These are phyloP conservation scores for Lactarius akahatsu DNA, from an alignment of 768 basidiomycete species.

Conservation along the genomic window DNA sequence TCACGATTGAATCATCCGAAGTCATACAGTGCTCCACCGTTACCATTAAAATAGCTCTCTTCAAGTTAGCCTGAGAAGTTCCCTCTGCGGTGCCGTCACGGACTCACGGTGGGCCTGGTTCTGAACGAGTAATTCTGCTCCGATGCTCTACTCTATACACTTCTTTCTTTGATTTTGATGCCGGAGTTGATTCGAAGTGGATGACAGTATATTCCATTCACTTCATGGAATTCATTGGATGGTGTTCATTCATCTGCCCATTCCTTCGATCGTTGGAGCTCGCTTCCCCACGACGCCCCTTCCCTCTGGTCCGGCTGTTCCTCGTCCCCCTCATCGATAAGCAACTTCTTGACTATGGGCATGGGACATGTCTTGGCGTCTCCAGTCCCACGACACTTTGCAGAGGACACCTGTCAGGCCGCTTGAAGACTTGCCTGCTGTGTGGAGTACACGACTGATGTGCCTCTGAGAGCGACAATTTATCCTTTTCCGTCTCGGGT, in stretches of 20 bases:
- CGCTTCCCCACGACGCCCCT: not conserved
- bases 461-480: not conserved
- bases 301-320: not conserved
- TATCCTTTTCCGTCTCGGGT: not conserved
- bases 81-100: not conserved
- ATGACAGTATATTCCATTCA: not conserved
- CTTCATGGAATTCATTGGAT: not conserved
- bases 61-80: not conserved
- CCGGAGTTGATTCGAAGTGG: not conserved
- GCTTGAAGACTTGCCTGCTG: not conserved
- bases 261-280: not conserved
- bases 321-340: not conserved
- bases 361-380: not conserved
- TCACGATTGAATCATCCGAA: not conserved
- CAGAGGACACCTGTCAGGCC: not conserved
- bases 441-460: not conserved
- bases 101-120: not conserved
- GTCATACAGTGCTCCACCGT: not conserved
- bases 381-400: not conserved
- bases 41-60: not conserved
- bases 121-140: not conserved
- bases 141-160: not conserved
- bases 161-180: constrained; percentile 2
- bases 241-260: not conserved
- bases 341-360: not conserved